phyloP scores from a whole-genome alignment of 495 filamentous ascomycete genomes.

The Penicillium simplicissimum region DNA sequence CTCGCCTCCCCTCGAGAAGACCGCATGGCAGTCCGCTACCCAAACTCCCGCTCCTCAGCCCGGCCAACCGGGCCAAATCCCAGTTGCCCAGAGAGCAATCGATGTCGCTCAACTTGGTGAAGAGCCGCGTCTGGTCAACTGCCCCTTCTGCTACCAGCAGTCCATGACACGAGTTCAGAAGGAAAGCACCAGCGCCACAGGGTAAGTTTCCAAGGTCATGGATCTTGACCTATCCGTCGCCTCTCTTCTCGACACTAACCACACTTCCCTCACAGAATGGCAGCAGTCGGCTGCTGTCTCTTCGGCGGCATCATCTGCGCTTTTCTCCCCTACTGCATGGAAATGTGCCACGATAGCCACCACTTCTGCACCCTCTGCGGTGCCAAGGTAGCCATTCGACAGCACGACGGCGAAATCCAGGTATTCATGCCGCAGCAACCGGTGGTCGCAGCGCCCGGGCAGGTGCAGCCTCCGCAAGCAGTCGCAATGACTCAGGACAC shows the following conservation, averaged over 20 bases:
- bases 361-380: constrained; percentile 22
- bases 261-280: constrained; percentile 5
- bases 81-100: not conserved
- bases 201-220: constrained; percentile 10
- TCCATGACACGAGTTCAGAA: constrained; percentile 14
- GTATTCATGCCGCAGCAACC: constrained; percentile 10
- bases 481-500: constrained; percentile 7
- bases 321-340: constrained; percentile 19
- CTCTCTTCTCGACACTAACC: not conserved
- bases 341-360: constrained; percentile 23
- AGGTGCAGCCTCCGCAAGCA: constrained; percentile 11
- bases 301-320: constrained; percentile 21
- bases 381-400: constrained; percentile 7
- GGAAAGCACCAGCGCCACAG: constrained; percentile 17
- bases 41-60: constrained; percentile 3
- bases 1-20: constrained; percentile 9
- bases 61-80: constrained; percentile 8
- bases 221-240: not conserved
- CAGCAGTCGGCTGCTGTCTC: constrained; percentile 20
- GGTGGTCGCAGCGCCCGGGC: constrained; percentile 8
- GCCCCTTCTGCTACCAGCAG: constrained; percentile 20
- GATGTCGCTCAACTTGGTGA: constrained; percentile 10
- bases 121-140: constrained; percentile 12
- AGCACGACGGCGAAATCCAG: constrained; percentile 15
- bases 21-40: constrained; percentile 12